Conservation (phyloP, 163 green algal genomes). For the Chlamydomonas reinhardtii region DNA sequence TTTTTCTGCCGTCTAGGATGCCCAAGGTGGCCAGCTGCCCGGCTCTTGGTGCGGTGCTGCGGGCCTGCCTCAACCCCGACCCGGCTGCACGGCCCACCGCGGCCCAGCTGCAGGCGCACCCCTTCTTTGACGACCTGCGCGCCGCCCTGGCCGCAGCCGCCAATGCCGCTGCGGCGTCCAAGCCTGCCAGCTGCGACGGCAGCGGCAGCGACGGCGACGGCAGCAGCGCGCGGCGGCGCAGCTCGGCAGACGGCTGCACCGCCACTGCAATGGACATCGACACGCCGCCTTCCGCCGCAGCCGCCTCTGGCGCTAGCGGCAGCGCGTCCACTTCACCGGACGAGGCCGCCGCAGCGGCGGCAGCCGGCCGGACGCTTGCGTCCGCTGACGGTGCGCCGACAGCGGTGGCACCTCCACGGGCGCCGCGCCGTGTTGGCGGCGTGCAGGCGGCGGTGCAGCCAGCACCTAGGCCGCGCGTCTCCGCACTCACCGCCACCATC, state of each 20-base stretch:
- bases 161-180: neutral
- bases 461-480: slow-evolving; percentile 6
- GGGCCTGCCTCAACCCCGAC: slow-evolving; percentile 57
- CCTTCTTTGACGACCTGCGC: slow-evolving; percentile 33
- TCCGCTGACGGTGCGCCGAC: no score
- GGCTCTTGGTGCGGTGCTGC: neutral
- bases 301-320: no score
- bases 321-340: no score
- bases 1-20: slow-evolving; percentile 1
- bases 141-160: neutral
- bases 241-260: neutral
- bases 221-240: neutral
- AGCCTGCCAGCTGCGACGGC: no score
- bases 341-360: no score
- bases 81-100: slow-evolving; percentile 51
- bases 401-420: no score
- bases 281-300: neutral
- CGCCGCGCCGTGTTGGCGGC: neutral
- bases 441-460: slow-evolving; percentile 26
- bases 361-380: no score
- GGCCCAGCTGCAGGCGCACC: slow-evolving; percentile 32
- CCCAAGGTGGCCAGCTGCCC: slow-evolving; percentile 20
- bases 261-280: neutral
- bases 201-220: neutral
- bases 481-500: slow-evolving; percentile 32